phyloP scores from a whole-genome alignment of 2,329 filamentous ascomycete species.

The Tolypocladium tundrense region DNA sequence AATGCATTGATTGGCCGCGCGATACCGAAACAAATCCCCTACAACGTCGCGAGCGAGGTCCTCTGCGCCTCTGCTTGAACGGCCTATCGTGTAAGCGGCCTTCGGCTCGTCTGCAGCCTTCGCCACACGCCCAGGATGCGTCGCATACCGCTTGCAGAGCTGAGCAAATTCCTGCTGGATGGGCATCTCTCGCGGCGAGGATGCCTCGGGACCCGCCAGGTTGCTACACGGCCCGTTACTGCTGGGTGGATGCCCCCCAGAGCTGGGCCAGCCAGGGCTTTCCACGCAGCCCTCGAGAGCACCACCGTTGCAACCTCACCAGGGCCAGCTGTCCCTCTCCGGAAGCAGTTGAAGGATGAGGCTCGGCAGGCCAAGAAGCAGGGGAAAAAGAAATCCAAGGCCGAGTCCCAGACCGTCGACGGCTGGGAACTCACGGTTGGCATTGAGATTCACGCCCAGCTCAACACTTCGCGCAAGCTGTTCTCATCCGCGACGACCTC shows the following conservation, averaged over 20 bases:
- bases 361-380: constrained; percentile 61
- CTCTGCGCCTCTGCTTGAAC: constrained; percentile 5
- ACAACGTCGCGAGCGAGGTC: background rate
- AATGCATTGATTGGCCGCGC: background rate
- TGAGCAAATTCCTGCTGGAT: constrained; percentile 38
- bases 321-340: constrained; percentile 38
- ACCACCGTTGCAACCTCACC: constrained; percentile 8
- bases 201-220: constrained; percentile 22
- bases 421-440: constrained; percentile 93
- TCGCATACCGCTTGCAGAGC: constrained; percentile 29
- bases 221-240: constrained; percentile 7
- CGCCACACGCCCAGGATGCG: constrained; percentile 24
- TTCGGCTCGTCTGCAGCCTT: background rate
- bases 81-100: background rate
- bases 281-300: constrained; percentile 20
- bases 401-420: constrained; percentile 38
- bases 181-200: constrained; percentile 32
- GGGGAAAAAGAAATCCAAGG: constrained; percentile 36
- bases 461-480: constrained; percentile 81
- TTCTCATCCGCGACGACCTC: constrained; percentile 67
- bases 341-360: constrained; percentile 64
- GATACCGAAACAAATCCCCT: background rate
- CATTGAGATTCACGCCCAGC: constrained; percentile 93
- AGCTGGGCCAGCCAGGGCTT: constrained; percentile 11
- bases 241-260: constrained; percentile 5